Conservation (phyloP, 345 rosid species). For the Psidium guajava region DNA sequence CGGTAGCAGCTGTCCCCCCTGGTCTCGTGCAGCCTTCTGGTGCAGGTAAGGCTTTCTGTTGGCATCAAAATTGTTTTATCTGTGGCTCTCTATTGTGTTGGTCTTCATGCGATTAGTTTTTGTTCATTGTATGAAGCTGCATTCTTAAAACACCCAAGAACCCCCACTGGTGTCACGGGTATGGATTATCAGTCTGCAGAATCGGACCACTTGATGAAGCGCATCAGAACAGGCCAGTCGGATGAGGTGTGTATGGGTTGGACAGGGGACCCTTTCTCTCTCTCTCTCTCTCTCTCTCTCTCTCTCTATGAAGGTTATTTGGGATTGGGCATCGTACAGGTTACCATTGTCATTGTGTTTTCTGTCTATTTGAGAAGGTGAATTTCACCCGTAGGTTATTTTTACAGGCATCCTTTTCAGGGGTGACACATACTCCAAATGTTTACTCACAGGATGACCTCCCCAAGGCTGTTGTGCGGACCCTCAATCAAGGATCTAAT, state of each 20-base stretch:
- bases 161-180: constrained; percentile 36
- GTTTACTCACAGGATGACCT: constrained; percentile 40
- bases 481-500: constrained; percentile 31
- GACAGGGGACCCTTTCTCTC: background rate
- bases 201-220: constrained; percentile 65
- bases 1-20: constrained; percentile 35
- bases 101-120: background rate
- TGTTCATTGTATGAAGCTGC: constrained; percentile 26
- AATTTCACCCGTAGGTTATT: background rate
- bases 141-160: constrained; percentile 34
- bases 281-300: background rate
- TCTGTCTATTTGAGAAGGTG: background rate
- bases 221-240: constrained; percentile 25
- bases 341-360: background rate
- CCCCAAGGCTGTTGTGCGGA: constrained; percentile 17
- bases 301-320: background rate
- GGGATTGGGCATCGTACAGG: background rate
- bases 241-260: constrained; percentile 38
- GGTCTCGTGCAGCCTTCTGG: constrained; percentile 32
- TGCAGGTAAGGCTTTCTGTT: constrained; percentile 15
- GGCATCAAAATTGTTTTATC: background rate
- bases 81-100: background rate
- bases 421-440: constrained; percentile 35
- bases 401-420: constrained; percentile 29
- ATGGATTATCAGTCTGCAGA: constrained; percentile 73